phyloP scores from a whole-genome alignment of 2,329 filamentous ascomycete species.

The Colletotrichum agaves region DNA sequence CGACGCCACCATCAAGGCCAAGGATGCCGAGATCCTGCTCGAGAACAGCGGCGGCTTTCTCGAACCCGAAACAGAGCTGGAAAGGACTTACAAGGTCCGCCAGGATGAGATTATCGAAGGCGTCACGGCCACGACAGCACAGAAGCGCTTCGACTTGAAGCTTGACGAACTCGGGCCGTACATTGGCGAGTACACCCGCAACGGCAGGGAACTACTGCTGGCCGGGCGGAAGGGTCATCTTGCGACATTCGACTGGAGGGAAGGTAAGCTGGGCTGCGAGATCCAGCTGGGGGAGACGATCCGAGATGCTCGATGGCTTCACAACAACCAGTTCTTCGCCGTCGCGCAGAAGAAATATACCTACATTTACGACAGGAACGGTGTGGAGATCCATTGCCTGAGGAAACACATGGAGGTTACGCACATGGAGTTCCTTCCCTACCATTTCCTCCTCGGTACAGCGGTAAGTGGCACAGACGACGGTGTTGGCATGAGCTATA shows the following conservation, averaged over 20 bases:
- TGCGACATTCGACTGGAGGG: slow-evolving; percentile 95
- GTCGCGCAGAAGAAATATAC: slow-evolving; percentile 96
- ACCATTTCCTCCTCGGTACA: slow-evolving; percentile 93
- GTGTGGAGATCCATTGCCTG: slow-evolving; percentile 92
- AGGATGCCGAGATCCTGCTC: slow-evolving; percentile 93
- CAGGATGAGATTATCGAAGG: slow-evolving; percentile 84
- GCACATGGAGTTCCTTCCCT: slow-evolving; percentile 94
- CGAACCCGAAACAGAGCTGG: slow-evolving; percentile 87
- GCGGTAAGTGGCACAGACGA: slow-evolving; percentile 66
- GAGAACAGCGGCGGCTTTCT: slow-evolving; percentile 89
- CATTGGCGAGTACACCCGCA: slow-evolving; percentile 86
- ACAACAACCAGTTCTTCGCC: slow-evolving; percentile 94
- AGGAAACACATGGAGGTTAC: slow-evolving; percentile 91
- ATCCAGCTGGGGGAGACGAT: slow-evolving; percentile 91
- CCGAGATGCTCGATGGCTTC: slow-evolving; percentile 88
- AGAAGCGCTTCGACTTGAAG: slow-evolving; percentile 92
- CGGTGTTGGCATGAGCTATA: background rate
- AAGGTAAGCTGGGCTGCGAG: slow-evolving; percentile 91
- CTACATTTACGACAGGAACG: slow-evolving; percentile 94
- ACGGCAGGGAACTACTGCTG: slow-evolving; percentile 85
- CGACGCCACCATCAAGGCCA: slow-evolving; percentile 82
- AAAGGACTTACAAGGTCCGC: slow-evolving; percentile 90
- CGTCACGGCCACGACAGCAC: slow-evolving; percentile 84
- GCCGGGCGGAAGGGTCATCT: slow-evolving; percentile 94
- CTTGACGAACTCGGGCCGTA: slow-evolving; percentile 88